Evolutionary conservation across 2,329 filamentous ascomycete genomes (phyloP), one percentile per base, ranked within the genome.

Genomic region (Parastagonospora avenae): DNA sequence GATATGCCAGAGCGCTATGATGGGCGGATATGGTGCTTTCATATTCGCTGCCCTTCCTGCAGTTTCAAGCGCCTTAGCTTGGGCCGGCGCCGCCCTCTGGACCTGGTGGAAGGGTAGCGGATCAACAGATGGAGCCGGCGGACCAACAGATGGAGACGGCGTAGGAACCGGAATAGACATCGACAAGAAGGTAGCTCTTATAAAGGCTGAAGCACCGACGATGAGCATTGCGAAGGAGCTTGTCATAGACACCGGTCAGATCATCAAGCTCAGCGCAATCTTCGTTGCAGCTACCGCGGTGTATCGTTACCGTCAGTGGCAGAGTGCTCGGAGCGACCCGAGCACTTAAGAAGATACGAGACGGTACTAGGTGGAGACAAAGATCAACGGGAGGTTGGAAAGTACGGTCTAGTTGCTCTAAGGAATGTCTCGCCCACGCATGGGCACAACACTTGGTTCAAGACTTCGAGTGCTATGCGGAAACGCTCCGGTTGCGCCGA

Each of bases 1-100:
- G 1, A 45, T 50, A 2, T 46, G 64, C 3, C 60, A 60, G 2
- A 69, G 65, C 30, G 67, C 66, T 0, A 57, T 44, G 4, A 71
- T 67, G 63, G 62, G 50, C 5, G 67, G 67, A 0, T 63, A 44
- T 32, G 63, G 63, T 2, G 45, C 40, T 4, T 7, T 27, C 2
- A 45, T 60, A n/a, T 52, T 67, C 2, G 33, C 14, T 2, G 28
- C 15, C 5, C 6, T 43, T 2, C 19, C 11, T 6, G 45, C 19
- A 2, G 0, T 38, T n/a, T 44, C 16, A 4, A 19, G 9, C 4
- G 38, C 24, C n/a, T 40, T 40, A n/a, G 19, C n/a, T 29, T 8
- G 38, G 11, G 11, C 24, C 12, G 36, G 36, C 6, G 11, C 27
- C 16, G 36, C 36, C 2, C 15, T 14, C 14, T 42, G 29, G 40